These are phyloP conservation scores for Neurospora sp. DNA, from an alignment of 2,329 filamentous ascomycete genomes.

Conservation along the genomic window DNA sequence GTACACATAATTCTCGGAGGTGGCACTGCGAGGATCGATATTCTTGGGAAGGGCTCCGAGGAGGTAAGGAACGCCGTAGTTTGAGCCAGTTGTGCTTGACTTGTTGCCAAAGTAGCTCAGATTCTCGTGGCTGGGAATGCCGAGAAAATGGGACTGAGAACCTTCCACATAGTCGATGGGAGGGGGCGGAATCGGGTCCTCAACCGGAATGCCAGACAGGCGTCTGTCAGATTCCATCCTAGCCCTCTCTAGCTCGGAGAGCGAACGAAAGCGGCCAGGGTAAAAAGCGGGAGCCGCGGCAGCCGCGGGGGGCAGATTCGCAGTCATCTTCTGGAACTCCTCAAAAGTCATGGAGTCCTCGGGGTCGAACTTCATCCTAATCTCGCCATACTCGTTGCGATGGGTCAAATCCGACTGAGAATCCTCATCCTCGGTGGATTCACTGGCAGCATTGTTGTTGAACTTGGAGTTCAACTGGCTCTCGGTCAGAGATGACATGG, in stretches of 20 bases:
- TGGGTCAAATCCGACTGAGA: not conserved
- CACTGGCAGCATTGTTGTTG: not conserved
- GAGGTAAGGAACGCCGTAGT: constrained; percentile 38
- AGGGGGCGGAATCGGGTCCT: not conserved
- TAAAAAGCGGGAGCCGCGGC: not conserved
- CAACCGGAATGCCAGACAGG: not conserved
- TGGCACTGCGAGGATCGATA: constrained; percentile 30
- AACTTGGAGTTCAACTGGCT: not conserved
- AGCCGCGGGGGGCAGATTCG: not conserved
- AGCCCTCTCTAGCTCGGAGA: not conserved
- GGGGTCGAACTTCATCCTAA: not conserved
- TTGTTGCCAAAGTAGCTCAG: constrained; percentile 1
- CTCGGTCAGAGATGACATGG: not conserved
- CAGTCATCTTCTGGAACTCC: not conserved
- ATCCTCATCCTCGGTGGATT: not conserved
- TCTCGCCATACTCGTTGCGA: not conserved
- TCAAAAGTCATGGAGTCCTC: not conserved
- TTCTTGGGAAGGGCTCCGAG: constrained; percentile 40
- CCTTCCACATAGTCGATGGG: not conserved
- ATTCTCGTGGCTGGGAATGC: not conserved
- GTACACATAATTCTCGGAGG: constrained; percentile 42
- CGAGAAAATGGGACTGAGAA: not conserved
- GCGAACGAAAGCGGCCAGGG: not conserved
- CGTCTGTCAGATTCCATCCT: not conserved
- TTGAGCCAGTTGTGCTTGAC: not conserved